These are phyloP conservation scores for Xylariomycetidae sp. DNA, from an alignment of 2,329 filamentous ascomycete species.

Conservation along the genomic window DNA sequence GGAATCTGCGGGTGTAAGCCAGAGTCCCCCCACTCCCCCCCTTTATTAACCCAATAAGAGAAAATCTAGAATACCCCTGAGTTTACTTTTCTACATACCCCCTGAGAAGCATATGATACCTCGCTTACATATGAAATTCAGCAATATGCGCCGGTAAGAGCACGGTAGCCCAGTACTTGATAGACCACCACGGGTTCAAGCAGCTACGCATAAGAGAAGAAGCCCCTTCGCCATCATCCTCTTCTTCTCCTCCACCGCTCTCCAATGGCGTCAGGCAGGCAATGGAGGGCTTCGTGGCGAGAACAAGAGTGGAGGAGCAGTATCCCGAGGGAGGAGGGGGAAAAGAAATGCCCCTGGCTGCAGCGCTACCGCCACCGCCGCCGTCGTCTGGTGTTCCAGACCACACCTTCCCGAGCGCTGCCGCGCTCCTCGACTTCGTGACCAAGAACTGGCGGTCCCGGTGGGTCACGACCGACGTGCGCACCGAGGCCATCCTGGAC, in stretches of 20 bases:
- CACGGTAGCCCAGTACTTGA: constrained; percentile 82
- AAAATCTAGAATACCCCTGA: too few species aligned
- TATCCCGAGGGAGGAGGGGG: constrained; percentile 1
- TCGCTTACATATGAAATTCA: constrained; percentile 11
- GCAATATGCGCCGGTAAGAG: constrained; percentile 92
- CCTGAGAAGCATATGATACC: too few species aligned
- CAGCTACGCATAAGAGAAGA: constrained; percentile 58
- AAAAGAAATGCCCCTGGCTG: neutral
- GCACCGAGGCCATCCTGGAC: constrained; percentile 68
- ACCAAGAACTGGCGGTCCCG: constrained; percentile 77
- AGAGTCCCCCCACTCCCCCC: neutral
- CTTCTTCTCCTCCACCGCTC: too few species aligned
- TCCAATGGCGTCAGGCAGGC: too few species aligned
- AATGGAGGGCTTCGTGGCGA: too few species aligned
- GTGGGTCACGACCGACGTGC: constrained; percentile 84
- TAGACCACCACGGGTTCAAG: constrained; percentile 77
- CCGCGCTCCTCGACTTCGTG: constrained; percentile 75
- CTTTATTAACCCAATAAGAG: neutral
- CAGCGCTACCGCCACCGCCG: constrained; percentile 1
- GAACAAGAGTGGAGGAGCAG: neutral
- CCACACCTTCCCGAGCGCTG: constrained; percentile 54
- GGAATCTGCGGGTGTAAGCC: constrained; percentile 67
- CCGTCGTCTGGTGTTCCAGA: constrained; percentile 12
- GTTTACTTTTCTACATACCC: too few species aligned
- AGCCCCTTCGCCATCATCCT: constrained; percentile 3